A percentile compares a stretch with the other conserved stretches of the same genome.
Evolutionary conservation across 495 filamentous ascomycete genomes (phyloP).

Genomic region (Aspergillus conjunctus): DNA sequence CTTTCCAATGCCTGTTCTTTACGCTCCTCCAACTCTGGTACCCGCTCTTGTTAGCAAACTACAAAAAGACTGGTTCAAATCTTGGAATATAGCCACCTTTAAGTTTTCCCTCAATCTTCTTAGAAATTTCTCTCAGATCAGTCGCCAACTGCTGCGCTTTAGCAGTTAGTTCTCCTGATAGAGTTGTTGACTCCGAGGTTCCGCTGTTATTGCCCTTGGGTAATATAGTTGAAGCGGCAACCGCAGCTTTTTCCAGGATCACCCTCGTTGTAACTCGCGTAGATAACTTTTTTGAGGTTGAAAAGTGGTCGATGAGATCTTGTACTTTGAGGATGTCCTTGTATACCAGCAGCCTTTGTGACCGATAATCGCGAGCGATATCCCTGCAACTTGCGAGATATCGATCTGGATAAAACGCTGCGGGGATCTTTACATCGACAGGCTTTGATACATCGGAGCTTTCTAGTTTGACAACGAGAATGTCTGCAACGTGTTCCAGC

Average conservation of each 20-base stretch:
- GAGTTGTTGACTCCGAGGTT: slow-evolving; percentile 20
- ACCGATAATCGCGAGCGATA: slow-evolving; percentile 52
- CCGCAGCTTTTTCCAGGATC: slow-evolving; percentile 41
- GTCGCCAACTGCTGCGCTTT: slow-evolving; percentile 37
- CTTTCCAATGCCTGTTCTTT: slow-evolving; percentile 51
- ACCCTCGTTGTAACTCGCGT: slow-evolving; percentile 37
- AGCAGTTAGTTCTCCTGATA: slow-evolving; percentile 22
- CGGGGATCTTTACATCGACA: slow-evolving; percentile 66
- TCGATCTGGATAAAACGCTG: slow-evolving; percentile 74
- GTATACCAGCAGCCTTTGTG: slow-evolving; percentile 38
- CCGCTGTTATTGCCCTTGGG: slow-evolving; percentile 25
- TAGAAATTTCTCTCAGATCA: slow-evolving; percentile 41
- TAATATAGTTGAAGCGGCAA: slow-evolving; percentile 29
- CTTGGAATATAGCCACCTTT: slow-evolving; percentile 35
- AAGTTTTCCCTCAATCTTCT: slow-evolving; percentile 54
- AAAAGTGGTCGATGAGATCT: slow-evolving; percentile 36
- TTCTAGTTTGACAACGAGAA: slow-evolving; percentile 64
- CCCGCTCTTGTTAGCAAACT: slow-evolving; percentile 14
- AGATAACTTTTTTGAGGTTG: slow-evolving; percentile 24
- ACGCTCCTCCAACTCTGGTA: slow-evolving; percentile 52
- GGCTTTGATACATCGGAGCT: slow-evolving; percentile 48
- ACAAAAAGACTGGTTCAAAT: neutral
- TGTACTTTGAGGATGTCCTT: slow-evolving; percentile 48
- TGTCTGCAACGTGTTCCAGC: slow-evolving; percentile 62
- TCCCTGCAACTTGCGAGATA: slow-evolving; percentile 66